Conservation (phyloP, 495 filamentous ascomycete species). For the Lichina pygmaea region DNA sequence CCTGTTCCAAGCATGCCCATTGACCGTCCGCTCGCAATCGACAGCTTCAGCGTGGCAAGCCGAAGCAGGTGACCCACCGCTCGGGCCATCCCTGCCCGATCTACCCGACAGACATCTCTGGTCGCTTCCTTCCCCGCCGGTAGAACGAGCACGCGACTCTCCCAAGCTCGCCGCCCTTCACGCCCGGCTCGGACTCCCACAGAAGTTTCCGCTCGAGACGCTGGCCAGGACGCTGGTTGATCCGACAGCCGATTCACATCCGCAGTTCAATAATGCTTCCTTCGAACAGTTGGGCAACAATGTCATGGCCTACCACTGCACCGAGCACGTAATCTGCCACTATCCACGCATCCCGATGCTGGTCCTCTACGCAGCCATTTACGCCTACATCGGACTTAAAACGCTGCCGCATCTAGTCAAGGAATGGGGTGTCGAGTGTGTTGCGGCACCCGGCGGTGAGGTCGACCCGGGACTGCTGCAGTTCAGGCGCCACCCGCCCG, state of each 20-base stretch:
- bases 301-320: conserved; percentile 60
- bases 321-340: conserved; percentile 61
- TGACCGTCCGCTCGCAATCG: conserved; percentile 9
- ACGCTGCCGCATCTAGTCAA: conserved; percentile 39
- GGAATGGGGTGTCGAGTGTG: conserved; percentile 78
- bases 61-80: background rate
- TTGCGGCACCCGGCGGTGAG: conserved; percentile 59
- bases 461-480: conserved; percentile 89
- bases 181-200: conserved; percentile 62
- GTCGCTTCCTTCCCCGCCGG: conserved; percentile 34
- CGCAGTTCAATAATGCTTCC: conserved; percentile 55
- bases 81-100: background rate
- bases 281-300: conserved; percentile 58
- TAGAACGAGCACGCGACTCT: conserved; percentile 38
- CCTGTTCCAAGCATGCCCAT: background rate
- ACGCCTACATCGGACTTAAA: conserved; percentile 48
- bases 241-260: conserved; percentile 47
- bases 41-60: conserved; percentile 1
- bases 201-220: conserved; percentile 56
- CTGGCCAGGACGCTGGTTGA: conserved; percentile 72
- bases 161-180: conserved; percentile 86
- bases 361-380: conserved; percentile 59
- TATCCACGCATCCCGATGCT: conserved; percentile 74
- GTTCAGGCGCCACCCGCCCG: conserved; percentile 33
- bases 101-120: background rate